Percentiles rank a stretch among this genome's conserved stretches.
Evolutionary conservation across 1,284 basidiomycete species (phyloP).

Genomic region (Schizophyllum amplum): DNA sequence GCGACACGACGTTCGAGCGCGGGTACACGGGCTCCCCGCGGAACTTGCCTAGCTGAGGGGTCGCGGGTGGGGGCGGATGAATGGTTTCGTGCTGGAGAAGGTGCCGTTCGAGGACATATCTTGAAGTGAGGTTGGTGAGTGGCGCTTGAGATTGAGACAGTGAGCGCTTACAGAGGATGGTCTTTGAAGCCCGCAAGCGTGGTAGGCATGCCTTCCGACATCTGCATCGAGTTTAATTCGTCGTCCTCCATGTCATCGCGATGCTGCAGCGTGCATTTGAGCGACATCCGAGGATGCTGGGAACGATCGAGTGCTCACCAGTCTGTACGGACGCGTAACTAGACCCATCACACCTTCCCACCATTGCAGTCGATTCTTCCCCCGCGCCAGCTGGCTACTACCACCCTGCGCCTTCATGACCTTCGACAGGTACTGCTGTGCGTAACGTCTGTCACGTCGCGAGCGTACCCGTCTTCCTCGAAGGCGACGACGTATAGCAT

Average conservation of each 20-base stretch:
- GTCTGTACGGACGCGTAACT: slow-evolving; percentile 67
- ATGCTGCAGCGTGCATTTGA: slow-evolving; percentile 41
- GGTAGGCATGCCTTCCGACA: slow-evolving; percentile 92
- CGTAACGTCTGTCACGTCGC: slow-evolving; percentile 76
- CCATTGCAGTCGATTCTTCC: slow-evolving; percentile 72
- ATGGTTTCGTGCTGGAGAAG: slow-evolving; percentile 86
- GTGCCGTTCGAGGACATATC: slow-evolving; percentile 86
- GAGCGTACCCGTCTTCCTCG: slow-evolving; percentile 82
- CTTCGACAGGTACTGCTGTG: slow-evolving; percentile 77
- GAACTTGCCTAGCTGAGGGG: slow-evolving; percentile 79
- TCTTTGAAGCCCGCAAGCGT: slow-evolving; percentile 92
- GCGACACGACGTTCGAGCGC: slow-evolving; percentile 71
- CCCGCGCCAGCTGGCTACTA: slow-evolving; percentile 29
- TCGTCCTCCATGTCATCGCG: slow-evolving; percentile 93
- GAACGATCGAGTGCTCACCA: slow-evolving; percentile 51
- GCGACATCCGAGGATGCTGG: slow-evolving; percentile 8
- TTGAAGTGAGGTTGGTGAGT: slow-evolving; percentile 22
- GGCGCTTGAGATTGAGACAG: slow-evolving; percentile 8
- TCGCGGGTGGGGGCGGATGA: slow-evolving; percentile 57
- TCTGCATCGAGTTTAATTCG: slow-evolving; percentile 75
- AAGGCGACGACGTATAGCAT: slow-evolving; percentile 92
- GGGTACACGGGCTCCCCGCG: slow-evolving; percentile 91
- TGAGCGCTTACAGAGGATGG: slow-evolving; percentile 78
- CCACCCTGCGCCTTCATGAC: slow-evolving; percentile 79
- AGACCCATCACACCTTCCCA: slow-evolving; percentile 67